phyloP scores from a whole-genome alignment of 352 stramenopile species.

The Phytophthora palmivora region DNA sequence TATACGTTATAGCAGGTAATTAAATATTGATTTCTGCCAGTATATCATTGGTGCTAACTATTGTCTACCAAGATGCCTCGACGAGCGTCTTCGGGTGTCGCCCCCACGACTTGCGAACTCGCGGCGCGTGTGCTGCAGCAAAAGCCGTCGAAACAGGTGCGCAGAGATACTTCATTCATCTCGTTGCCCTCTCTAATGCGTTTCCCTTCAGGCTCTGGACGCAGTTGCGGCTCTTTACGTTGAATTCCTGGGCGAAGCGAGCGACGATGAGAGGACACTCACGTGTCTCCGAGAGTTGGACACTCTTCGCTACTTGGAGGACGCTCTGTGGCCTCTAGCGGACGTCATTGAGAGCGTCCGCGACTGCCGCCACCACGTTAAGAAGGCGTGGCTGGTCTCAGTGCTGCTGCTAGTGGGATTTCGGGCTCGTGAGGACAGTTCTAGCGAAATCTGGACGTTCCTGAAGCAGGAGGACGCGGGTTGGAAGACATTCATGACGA shows the following conservation, averaged over 20 bases:
- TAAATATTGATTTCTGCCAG: too few species aligned
- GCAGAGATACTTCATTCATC: neutral
- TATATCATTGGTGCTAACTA: too few species aligned
- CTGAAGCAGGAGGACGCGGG: slow-evolving; percentile 27
- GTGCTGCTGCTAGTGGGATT: slow-evolving; percentile 55
- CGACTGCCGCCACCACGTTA: slow-evolving; percentile 44
- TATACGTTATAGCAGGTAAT: too few species aligned
- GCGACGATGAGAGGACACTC: slow-evolving; percentile 26
- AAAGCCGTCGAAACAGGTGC: slow-evolving; percentile 41
- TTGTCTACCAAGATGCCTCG: too few species aligned
- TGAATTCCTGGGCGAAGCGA: slow-evolving; percentile 32
- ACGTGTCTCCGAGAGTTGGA: slow-evolving; percentile 38
- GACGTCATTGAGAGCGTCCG: slow-evolving; percentile 19
- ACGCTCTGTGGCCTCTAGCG: slow-evolving; percentile 57
- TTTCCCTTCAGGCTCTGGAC: slow-evolving; percentile 37
- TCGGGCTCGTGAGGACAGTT: slow-evolving; percentile 17
- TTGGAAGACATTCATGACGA: slow-evolving; percentile 49
- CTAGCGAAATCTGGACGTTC: slow-evolving; percentile 30
- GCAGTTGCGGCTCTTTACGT: slow-evolving; percentile 47
- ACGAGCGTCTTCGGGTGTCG: slow-evolving; percentile 7
- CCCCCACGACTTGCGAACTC: slow-evolving; percentile 14
- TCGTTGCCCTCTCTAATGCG: slow-evolving; percentile 10
- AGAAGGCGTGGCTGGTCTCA: slow-evolving; percentile 51
- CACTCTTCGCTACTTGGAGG: slow-evolving; percentile 50
- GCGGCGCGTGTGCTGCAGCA: slow-evolving; percentile 19